Conservation (phyloP, 768 basidiomycete genomes). For the Hortiboletus campestris region DNA sequence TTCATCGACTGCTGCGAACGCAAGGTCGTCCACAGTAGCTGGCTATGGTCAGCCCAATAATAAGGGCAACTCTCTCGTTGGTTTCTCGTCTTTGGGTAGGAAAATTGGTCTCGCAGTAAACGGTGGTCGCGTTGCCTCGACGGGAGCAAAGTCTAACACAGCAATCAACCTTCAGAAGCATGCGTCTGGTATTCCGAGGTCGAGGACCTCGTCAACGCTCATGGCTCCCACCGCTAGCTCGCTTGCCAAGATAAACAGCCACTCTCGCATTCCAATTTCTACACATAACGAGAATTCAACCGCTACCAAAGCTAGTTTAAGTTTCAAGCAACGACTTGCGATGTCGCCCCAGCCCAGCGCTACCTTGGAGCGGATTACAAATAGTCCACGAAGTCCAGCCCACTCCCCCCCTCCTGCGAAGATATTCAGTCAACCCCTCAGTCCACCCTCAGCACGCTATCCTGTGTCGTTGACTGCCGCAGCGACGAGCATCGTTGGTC, state of each 20-base stretch:
- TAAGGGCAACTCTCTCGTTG: conserved; percentile 16
- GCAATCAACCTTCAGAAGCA: conserved; percentile 8
- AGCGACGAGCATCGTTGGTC: conserved; percentile 26
- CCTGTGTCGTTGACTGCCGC: conserved; percentile 31
- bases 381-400: conserved; percentile 26
- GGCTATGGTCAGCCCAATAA: conserved; percentile 16
- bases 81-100: conserved; percentile 41
- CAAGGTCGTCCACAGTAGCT: conserved; percentile 16
- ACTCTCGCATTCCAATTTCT: conserved; percentile 26
- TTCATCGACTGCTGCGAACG: conserved; percentile 12
- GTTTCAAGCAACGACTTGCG: conserved; percentile 14
- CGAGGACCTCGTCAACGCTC: conserved; percentile 47
- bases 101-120: conserved; percentile 28
- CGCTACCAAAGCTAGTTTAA: conserved; percentile 5
- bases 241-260: conserved; percentile 51
- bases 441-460: conserved; percentile 26
- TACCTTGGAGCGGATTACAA: conserved; percentile 35
- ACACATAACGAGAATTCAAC: conserved; percentile 15
- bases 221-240: conserved; percentile 79
- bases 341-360: conserved; percentile 14
- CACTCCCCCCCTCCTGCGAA: conserved; percentile 20
- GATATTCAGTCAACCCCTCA: conserved; percentile 57
- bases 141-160: conserved; percentile 28
- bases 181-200: conserved; percentile 14
- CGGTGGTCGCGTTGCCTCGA: conserved; percentile 25